Percentiles rank a stretch among this genome's conserved stretches.
Conservation (phyloP, 2,329 filamentous ascomycete genomes). For the Aspergillus sp. region DNA sequence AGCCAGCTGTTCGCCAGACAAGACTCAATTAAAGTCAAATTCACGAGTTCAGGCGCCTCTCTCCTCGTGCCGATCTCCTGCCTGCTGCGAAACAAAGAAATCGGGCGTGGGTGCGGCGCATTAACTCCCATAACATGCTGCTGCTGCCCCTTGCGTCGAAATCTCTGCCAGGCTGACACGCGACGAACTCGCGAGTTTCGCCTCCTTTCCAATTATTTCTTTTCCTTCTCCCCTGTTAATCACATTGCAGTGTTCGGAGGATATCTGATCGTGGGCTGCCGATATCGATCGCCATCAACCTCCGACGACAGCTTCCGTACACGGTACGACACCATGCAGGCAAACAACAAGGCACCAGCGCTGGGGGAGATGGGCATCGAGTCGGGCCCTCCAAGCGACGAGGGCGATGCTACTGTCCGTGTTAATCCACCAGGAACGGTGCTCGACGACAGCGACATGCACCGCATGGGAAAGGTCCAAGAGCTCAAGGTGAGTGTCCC, state of each 20-base stretch:
- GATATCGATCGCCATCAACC: neutral
- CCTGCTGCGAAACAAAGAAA: neutral
- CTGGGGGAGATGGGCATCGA: constrained; percentile 10
- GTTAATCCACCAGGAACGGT: constrained; percentile 10
- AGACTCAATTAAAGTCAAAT: neutral
- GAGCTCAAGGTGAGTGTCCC: constrained; percentile 26
- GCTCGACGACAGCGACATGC: constrained; percentile 29
- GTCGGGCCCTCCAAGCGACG: neutral
- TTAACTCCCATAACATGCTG: neutral
- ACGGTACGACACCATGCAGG: neutral
- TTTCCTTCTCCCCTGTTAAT: neutral
- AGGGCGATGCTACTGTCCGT: neutral
- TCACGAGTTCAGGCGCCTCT: neutral
- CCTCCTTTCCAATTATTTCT: neutral
- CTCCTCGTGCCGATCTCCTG: neutral
- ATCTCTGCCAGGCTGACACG: neutral
- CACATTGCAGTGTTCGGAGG: too few relatives aligned
- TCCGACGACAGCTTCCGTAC: neutral
- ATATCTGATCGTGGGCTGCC: neutral
- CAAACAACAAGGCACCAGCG: neutral
- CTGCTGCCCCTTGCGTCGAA: neutral
- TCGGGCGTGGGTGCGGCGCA: neutral
- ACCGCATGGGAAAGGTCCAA: constrained; percentile 32
- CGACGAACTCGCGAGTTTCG: neutral
- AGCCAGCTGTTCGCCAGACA: neutral